phyloP scores from a whole-genome alignment of 305 asterid species.

The Solanum hybrid region DNA sequence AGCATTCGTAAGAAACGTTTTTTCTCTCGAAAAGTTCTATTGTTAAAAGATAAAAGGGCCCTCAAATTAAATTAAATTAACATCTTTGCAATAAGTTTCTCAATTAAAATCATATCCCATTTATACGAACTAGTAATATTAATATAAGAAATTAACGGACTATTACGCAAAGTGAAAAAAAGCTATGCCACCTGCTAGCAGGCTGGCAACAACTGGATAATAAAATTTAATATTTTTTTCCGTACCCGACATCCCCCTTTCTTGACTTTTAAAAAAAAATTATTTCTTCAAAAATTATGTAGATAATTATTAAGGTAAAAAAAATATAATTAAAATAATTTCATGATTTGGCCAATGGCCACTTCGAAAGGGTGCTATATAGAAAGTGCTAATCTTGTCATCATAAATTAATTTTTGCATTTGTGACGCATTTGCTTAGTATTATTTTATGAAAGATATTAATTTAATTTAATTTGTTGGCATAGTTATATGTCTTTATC shows the following conservation, averaged over 20 bases:
- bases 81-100: no score
- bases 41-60: no score
- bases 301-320: not conserved
- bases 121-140: no score
- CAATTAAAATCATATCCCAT: no score
- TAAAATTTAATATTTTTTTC: not conserved
- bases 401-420: not conserved
- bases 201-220: not conserved
- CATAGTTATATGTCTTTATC: not conserved
- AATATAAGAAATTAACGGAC: not conserved
- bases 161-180: not conserved
- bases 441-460: not conserved
- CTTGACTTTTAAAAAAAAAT: not conserved
- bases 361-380: not conserved
- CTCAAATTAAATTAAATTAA: no score
- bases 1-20: no score
- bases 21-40: no score
- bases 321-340: not conserved
- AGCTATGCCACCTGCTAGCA: not conserved
- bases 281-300: not conserved
- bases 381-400: not conserved
- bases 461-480: not conserved
- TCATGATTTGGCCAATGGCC: not conserved
- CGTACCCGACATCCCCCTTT: constrained; percentile 3
- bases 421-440: not conserved